These are phyloP conservation scores for Russula olivacea DNA, from an alignment of 768 basidiomycete genomes.

Conservation along the genomic window DNA sequence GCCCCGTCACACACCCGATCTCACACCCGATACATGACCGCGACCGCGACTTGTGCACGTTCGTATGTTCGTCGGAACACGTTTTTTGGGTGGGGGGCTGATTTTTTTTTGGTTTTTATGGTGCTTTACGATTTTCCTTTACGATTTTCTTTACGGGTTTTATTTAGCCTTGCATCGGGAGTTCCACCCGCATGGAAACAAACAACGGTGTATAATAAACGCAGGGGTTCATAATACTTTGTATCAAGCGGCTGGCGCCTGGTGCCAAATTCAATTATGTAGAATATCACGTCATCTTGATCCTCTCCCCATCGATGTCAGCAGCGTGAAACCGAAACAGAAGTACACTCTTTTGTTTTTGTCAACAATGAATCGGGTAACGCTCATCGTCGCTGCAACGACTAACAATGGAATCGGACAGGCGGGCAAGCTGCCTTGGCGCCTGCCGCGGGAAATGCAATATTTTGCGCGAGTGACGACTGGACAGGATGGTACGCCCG, in stretches of 20 bases:
- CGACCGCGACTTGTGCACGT: background rate
- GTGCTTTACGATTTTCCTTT: background rate
- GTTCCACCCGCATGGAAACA: background rate
- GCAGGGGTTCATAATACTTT: background rate
- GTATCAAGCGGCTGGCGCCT: background rate
- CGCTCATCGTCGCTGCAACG: constrained; percentile 93
- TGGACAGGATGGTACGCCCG: constrained; percentile 42
- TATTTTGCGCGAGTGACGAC: constrained; percentile 86
- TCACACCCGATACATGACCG: background rate
- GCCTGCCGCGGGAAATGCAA: constrained; percentile 79
- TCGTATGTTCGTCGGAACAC: background rate
- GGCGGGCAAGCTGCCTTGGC: constrained; percentile 77
- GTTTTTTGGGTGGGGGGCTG: background rate
- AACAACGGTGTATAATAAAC: background rate
- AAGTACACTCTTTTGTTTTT: background rate
- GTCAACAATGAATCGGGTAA: constrained; percentile 31
- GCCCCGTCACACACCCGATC: background rate
- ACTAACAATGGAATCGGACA: constrained; percentile 81
- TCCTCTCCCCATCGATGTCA: background rate
- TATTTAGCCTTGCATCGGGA: background rate
- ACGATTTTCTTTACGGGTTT: background rate
- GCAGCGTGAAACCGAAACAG: background rate
- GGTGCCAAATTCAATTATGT: background rate
- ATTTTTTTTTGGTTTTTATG: background rate
- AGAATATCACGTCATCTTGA: background rate